Evolutionary conservation across 441 rosid species (phyloP), one percentile per base, ranked within the genome.

Genomic region (Gossypium davidsonii): DNA sequence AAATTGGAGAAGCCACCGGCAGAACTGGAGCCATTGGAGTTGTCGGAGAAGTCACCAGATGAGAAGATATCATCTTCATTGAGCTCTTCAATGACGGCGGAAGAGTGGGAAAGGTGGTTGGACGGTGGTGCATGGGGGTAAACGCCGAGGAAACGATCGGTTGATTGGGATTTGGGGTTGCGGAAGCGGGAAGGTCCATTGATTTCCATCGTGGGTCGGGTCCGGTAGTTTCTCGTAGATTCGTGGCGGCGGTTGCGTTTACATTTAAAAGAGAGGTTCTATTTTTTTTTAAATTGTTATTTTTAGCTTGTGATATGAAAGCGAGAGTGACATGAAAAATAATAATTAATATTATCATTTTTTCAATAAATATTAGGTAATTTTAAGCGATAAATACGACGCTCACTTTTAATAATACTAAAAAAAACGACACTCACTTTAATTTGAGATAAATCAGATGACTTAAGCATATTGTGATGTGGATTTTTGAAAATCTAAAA

Each of bases 1-100:
- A 15, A 6, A 72, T 17, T 46, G 5, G 49, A n/a, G 62, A 59
- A 34, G 69, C 61, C 71, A 10, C 9, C 48, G 66, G 17, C 28
- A 64, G 60, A 62, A 52, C 20, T 77, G 37, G 25, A 63, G 46
- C 67, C 55, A 5, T 60, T 70, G 1, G 77, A 57, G 37, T 77
- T 77, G 42, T 79, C 73, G 52, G 48, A 74, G 48, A 66, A 82
- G 72, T 82, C 88, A 6, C 75, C 83, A 51, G 85, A 52, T 71
- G 79, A 83, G 80, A 86, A 84, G 48, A 86, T 76, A 44, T 86
- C 92, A 70, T 85, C 90, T 67, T 88, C 92, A 67, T 73, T 72
- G 74, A 88, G 84, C 67, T 88, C 90, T 21, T 76, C 84, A 49
- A 61, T 67, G 5, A 79, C 81, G 26, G 74, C 70, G 9, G 85